phyloP scores from a whole-genome alignment of 2,329 filamentous ascomycete genomes.

The Trichoderma guizhouense region DNA sequence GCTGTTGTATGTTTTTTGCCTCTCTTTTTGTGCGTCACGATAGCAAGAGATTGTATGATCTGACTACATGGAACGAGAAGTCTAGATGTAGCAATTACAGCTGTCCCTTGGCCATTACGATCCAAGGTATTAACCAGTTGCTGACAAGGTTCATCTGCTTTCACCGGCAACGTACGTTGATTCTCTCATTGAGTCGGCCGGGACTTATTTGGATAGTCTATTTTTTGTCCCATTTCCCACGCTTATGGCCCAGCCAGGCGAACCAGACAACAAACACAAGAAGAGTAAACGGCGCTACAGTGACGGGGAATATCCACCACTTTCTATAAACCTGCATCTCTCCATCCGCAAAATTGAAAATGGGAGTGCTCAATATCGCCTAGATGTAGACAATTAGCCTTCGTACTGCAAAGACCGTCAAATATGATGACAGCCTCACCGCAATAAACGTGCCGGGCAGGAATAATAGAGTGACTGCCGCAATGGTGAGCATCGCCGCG shows the following conservation, averaged over 20 bases:
- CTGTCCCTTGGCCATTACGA: not conserved
- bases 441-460: constrained; percentile 50
- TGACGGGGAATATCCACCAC: not conserved
- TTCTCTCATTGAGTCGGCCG: not conserved
- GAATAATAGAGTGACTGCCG: constrained; percentile 47
- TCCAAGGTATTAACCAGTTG: not conserved
- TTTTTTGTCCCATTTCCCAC: not conserved
- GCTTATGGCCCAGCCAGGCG: not conserved
- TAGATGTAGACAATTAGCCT: not conserved
- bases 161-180: not conserved
- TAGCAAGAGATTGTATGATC: no score
- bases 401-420: no score
- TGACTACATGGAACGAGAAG: no score
- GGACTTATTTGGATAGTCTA: no score
- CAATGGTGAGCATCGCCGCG: constrained; percentile 50
- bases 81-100: not conserved
- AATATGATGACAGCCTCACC: constrained; percentile 1
- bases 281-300: not conserved
- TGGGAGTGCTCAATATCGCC: constrained; percentile 44
- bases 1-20: no score
- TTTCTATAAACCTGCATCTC: constrained; percentile 7
- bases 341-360: constrained; percentile 35
- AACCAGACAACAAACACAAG: not conserved
- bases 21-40: no score
- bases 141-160: not conserved